Evolutionary conservation across 2,329 filamentous ascomycete species (phyloP).

Genomic region (Didymella pinodella): DNA sequence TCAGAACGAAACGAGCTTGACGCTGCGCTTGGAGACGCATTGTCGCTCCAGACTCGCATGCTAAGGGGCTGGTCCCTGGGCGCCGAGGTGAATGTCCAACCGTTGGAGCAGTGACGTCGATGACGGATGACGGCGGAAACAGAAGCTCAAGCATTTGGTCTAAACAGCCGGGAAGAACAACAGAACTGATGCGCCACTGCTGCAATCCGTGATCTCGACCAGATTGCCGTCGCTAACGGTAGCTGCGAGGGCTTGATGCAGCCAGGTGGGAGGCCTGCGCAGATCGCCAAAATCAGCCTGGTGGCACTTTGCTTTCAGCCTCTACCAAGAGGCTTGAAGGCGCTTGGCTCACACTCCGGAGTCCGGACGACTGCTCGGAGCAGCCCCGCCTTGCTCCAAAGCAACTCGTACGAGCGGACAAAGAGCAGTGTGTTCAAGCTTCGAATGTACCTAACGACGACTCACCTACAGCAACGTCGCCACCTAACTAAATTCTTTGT

Average conservation of each 20-base stretch:
- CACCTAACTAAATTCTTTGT: background rate
- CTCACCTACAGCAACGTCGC: no score
- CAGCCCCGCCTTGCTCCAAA: conserved; percentile 3
- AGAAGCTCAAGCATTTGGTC: background rate
- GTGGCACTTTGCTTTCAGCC: background rate
- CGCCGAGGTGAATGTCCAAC: conserved; percentile 3
- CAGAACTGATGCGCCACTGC: conserved; percentile 1
- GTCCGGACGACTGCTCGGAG: conserved; percentile 1
- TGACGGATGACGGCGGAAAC: conserved; percentile 12
- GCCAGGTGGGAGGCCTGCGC: conserved; percentile 10
- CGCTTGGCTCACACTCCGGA: background rate
- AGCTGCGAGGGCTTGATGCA: conserved; percentile 1
- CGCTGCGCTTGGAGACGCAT: conserved; percentile 15
- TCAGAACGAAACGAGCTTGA: conserved; percentile 15
- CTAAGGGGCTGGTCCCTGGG: conserved; percentile 13
- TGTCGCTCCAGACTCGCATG: conserved; percentile 15
- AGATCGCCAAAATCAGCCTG: conserved; percentile 11
- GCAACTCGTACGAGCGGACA: conserved; percentile 2
- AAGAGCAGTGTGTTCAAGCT: background rate
- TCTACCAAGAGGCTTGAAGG: conserved; percentile 6
- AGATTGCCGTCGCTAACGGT: background rate
- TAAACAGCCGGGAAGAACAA: conserved; percentile 2
- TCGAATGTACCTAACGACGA: background rate
- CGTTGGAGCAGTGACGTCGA: conserved; percentile 11
- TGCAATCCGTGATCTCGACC: background rate